Conservation (phyloP, 805 yeast genomes). For the Saturnispora silvae region DNA sequence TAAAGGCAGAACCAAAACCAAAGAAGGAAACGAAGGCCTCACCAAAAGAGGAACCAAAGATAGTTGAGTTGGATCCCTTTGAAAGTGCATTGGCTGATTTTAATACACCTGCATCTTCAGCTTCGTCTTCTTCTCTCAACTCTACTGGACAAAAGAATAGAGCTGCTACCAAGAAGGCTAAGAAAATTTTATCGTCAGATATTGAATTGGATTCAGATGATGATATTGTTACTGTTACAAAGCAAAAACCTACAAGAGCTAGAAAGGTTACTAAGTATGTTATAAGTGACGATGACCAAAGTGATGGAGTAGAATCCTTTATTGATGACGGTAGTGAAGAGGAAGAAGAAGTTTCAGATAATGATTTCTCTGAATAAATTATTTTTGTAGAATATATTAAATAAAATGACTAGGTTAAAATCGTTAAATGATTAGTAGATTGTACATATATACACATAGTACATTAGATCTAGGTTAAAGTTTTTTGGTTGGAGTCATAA, state of each 20-base stretch:
- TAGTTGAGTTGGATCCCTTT: slow-evolving; percentile 15
- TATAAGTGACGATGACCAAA: slow-evolving; percentile 14
- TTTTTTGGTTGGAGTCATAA: slow-evolving; percentile 25
- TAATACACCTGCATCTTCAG: slow-evolving; percentile 1
- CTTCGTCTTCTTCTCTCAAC: slow-evolving; percentile 5
- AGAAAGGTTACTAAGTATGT: slow-evolving; percentile 11
- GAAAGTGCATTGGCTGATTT: slow-evolving; percentile 1
- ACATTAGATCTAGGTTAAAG: too few species aligned
- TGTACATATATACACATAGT: slow-evolving; percentile 1
- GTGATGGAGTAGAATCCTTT: slow-evolving; percentile 13
- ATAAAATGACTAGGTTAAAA: too few species aligned
- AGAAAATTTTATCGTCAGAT: slow-evolving; percentile 5
- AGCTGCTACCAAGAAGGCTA: slow-evolving; percentile 6
- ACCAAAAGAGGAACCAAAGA: too few species aligned
- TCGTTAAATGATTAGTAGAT: too few species aligned
- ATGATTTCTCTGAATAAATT: slow-evolving; percentile 8
- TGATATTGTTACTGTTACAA: slow-evolving; percentile 7
- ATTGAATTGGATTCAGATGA: slow-evolving; percentile 10
- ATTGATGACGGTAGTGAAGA: slow-evolving; percentile 9
- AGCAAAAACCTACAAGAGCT: slow-evolving; percentile 8
- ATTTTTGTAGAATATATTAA: too few species aligned
- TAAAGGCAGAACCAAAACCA: not conserved
- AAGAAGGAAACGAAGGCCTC: not conserved
- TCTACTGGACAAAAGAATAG: slow-evolving; percentile 4
- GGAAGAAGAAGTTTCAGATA: not conserved